These are phyloP conservation scores for Cordyceps fumosorosea DNA, from an alignment of 2,329 filamentous ascomycete species.

Conservation along the genomic window DNA sequence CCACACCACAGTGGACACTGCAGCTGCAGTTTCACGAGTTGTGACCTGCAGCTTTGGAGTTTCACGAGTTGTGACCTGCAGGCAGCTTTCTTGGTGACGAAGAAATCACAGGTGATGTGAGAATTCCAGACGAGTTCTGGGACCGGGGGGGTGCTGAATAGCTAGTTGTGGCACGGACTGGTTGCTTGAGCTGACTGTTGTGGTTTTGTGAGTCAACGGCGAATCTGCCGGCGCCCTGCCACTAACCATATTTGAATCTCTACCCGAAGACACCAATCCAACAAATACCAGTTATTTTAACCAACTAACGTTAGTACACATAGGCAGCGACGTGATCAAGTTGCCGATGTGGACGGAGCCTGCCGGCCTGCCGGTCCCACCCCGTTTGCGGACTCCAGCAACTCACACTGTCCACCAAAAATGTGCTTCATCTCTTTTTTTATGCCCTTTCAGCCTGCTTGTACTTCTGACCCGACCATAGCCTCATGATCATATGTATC, in stretches of 20 bases:
- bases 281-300: no score
- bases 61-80: no score
- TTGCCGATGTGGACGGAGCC: background rate
- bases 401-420: no score
- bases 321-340: background rate
- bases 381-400: background rate
- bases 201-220: background rate
- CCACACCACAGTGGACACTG: background rate
- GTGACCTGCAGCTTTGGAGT: no score
- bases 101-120: background rate
- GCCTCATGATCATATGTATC: background rate
- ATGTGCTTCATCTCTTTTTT: background rate
- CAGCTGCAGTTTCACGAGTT: background rate
- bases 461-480: background rate
- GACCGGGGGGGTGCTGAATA: no score
- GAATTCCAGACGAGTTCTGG: background rate
- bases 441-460: background rate
- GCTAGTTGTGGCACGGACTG: background rate
- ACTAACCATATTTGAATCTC: background rate
- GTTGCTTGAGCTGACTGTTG: background rate
- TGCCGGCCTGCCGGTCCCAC: background rate
- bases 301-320: no score
- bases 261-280: background rate
- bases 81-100: no score
- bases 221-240: background rate